Percentiles rank a stretch among this genome's conserved stretches.
These are phyloP conservation scores for Gracilaria domingensis DNA, from an alignment of 23 red algal genomes.

Conservation along the genomic window DNA sequence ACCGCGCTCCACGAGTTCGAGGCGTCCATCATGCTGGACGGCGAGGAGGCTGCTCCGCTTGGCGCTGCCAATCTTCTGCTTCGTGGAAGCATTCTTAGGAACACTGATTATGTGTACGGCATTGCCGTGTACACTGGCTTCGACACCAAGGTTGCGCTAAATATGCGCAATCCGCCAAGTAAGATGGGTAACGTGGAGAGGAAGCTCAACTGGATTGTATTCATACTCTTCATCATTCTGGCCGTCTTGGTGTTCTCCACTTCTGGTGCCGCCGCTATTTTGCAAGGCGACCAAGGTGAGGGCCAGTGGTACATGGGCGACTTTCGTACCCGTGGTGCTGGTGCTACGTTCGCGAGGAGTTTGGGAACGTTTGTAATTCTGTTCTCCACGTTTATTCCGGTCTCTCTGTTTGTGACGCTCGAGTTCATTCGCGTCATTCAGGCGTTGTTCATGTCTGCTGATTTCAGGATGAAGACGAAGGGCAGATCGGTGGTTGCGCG, in stretches of 20 bases:
- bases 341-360: background rate
- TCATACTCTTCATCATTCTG: slow-evolving; percentile 83
- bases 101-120: slow-evolving; percentile 86
- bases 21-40: slow-evolving; percentile 48
- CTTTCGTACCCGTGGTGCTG: slow-evolving; percentile 16
- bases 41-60: slow-evolving; percentile 52
- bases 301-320: slow-evolving; percentile 89
- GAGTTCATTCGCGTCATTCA: slow-evolving; percentile 93
- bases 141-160: slow-evolving; percentile 87
- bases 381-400: slow-evolving; percentile 87
- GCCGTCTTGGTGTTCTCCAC: slow-evolving; percentile 63
- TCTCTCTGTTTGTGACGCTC: slow-evolving; percentile 88
- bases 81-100: slow-evolving; percentile 85
- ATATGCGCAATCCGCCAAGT: slow-evolving; percentile 84
- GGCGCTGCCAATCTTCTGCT: slow-evolving; percentile 78
- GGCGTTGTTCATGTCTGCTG: slow-evolving; percentile 83
- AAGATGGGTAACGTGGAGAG: slow-evolving; percentile 86
- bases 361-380: slow-evolving; percentile 92
- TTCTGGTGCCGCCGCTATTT: slow-evolving; percentile 48
- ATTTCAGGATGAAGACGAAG: slow-evolving; percentile 76
- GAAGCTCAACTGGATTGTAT: slow-evolving; percentile 89
- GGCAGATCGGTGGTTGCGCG: slow-evolving; percentile 57
- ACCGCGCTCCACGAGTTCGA: slow-evolving; percentile 69
- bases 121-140: slow-evolving; percentile 86
- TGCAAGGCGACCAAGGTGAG: slow-evolving; percentile 51